Evolutionary conservation across 148 eudicot genomes (phyloP).

Genomic region (Rhododendron griersonianum): DNA sequence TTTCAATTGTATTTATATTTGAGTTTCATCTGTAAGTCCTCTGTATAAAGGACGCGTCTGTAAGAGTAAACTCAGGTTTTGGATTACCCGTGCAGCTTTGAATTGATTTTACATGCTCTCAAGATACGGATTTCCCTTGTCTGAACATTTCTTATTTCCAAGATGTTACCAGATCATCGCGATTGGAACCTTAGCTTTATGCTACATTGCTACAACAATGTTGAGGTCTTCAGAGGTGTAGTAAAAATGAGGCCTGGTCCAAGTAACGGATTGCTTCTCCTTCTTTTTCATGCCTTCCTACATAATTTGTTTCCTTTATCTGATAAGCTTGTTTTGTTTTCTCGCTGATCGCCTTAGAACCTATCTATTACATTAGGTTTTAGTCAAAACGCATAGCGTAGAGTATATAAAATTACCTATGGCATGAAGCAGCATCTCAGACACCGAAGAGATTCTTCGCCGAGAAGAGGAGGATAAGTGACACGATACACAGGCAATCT

Average conservation of each 20-base stretch:
- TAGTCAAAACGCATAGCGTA: neutral
- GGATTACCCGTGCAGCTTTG: neutral
- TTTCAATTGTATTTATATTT: no score
- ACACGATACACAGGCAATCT: neutral
- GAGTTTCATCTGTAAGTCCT: no score
- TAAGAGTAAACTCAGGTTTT: no score
- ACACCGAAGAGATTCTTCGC: neutral
- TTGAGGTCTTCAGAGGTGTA: conserved; percentile 83
- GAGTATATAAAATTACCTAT: neutral
- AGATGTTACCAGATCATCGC: conserved; percentile 58
- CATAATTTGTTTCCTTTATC: no score
- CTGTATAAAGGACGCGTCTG: no score
- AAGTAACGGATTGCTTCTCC: neutral
- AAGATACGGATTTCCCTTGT: conserved; percentile 1
- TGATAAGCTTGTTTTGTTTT: no score
- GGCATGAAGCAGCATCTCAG: neutral
- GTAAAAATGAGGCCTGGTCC: conserved; percentile 72
- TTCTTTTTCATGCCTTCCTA: neutral
- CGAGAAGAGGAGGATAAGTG: neutral
- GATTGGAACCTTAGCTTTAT: conserved; percentile 78
- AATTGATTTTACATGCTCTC: neutral
- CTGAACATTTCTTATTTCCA: conserved; percentile 21
- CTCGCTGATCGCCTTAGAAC: no score
- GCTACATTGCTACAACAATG: conserved; percentile 57
- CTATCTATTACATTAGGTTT: neutral